Evolutionary conservation across 768 basidiomycete species (phyloP).

Genomic region (Suillus subaureus): DNA sequence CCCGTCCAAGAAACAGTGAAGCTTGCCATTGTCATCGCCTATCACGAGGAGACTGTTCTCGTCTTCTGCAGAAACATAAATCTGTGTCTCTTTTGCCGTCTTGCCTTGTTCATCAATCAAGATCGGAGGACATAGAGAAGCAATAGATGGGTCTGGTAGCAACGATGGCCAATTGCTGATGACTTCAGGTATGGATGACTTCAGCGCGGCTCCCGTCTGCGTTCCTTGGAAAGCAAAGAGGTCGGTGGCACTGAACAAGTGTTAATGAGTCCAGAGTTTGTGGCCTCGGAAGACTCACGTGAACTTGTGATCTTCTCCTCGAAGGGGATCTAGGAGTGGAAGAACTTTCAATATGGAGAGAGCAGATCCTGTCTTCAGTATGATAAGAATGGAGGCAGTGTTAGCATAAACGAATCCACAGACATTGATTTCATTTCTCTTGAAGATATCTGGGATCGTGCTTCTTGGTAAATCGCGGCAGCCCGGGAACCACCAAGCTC

Average conservation of each 20-base stretch:
- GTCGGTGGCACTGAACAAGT: conserved; percentile 62
- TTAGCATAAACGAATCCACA: conserved; percentile 20
- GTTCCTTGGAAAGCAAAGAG: conserved; percentile 81
- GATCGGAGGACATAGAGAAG: conserved; percentile 33
- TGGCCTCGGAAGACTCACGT: conserved; percentile 49
- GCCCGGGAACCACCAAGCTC: conserved; percentile 77
- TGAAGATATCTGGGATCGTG: conserved; percentile 76
- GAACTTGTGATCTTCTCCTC: conserved; percentile 64
- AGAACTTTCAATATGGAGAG: conserved; percentile 68
- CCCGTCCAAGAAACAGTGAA: conserved; percentile 76
- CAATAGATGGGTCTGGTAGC: conserved; percentile 61
- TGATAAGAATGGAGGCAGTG: conserved; percentile 17
- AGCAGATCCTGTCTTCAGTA: conserved; percentile 72
- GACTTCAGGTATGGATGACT: conserved; percentile 53
- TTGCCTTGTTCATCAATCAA: conserved; percentile 35
- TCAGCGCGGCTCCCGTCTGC: conserved; percentile 48
- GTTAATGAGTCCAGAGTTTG: conserved; percentile 17
- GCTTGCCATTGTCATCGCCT: conserved; percentile 55
- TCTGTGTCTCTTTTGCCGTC: conserved; percentile 39
- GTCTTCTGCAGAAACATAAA: conserved; percentile 47
- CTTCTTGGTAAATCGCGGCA: conserved; percentile 40
- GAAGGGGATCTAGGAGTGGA: conserved; percentile 71
- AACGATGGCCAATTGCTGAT: conserved; percentile 75
- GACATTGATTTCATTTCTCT: conserved; percentile 65
- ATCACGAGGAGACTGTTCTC: conserved; percentile 66